phyloP scores from a whole-genome alignment of 2,329 filamentous ascomycete species.

The Didymella lethalis region DNA sequence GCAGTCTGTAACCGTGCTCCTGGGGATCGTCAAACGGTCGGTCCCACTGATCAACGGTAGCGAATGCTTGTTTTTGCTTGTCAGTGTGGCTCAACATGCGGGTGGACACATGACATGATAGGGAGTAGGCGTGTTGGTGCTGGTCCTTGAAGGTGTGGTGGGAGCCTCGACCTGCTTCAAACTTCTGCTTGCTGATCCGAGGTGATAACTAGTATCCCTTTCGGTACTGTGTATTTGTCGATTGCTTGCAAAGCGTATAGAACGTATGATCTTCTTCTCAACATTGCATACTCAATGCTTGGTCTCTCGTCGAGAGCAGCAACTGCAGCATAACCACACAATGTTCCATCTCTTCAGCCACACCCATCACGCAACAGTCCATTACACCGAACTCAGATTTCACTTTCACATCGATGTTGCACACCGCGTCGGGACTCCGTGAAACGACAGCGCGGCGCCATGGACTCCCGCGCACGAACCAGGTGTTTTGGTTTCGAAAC shows the following conservation, averaged over 20 bases:
- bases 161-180: background rate
- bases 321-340: background rate
- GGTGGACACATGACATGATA: constrained; percentile 5
- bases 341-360: constrained; percentile 11
- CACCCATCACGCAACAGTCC: background rate
- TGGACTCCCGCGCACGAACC: constrained; percentile 16
- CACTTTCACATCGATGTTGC: constrained; percentile 5
- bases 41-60: constrained; percentile 14
- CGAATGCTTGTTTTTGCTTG: constrained; percentile 19
- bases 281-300: background rate
- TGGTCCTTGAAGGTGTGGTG: background rate
- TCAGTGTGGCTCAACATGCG: constrained; percentile 13
- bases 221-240: background rate
- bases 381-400: background rate
- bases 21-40: constrained; percentile 34
- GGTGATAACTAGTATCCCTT: background rate
- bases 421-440: constrained; percentile 17
- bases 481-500: constrained; percentile 37
- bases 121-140: background rate
- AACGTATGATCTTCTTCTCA: background rate
- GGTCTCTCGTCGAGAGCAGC: background rate
- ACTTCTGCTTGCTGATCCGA: too few species aligned
- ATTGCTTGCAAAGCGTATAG: background rate
- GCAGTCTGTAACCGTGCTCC: constrained; percentile 34
- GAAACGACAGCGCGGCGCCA: constrained; percentile 25